Conservation (phyloP, 179 eudicot genomes). For the Gypsophila paniculata region DNA sequence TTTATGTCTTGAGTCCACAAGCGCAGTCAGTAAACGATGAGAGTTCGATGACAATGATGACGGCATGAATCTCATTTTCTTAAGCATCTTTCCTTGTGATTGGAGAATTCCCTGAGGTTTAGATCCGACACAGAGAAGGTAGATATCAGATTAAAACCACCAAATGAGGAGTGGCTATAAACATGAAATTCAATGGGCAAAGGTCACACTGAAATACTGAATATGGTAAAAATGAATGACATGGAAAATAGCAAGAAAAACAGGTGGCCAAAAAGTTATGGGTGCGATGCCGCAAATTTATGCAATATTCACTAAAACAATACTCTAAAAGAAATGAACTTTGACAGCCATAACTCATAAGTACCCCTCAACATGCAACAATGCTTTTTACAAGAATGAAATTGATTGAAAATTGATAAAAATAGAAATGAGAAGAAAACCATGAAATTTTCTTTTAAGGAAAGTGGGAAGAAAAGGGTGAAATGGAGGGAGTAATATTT, state of each 20-base stretch:
- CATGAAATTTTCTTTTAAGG: no score
- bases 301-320: no score
- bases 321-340: no score
- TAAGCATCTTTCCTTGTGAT: constrained; percentile 83
- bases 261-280: not conserved
- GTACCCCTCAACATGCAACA: no score
- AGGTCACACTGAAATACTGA: not conserved
- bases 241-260: not conserved
- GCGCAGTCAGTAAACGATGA: constrained; percentile 85
- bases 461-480: no score
- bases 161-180: not conserved
- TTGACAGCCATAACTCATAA: no score
- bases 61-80: constrained; percentile 97
- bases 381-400: no score
- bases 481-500: no score
- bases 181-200: not conserved
- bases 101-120: constrained; percentile 77
- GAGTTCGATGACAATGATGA: constrained; percentile 91
- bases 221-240: not conserved
- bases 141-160: constrained; percentile 5
- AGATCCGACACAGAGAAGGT: constrained; percentile 7
- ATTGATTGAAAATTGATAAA: no score
- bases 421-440: no score
- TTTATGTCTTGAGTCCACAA: constrained; percentile 94
- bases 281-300: no score